phyloP scores from a whole-genome alignment of 306 rosid genomes.

The Cicer chorassanicum region DNA sequence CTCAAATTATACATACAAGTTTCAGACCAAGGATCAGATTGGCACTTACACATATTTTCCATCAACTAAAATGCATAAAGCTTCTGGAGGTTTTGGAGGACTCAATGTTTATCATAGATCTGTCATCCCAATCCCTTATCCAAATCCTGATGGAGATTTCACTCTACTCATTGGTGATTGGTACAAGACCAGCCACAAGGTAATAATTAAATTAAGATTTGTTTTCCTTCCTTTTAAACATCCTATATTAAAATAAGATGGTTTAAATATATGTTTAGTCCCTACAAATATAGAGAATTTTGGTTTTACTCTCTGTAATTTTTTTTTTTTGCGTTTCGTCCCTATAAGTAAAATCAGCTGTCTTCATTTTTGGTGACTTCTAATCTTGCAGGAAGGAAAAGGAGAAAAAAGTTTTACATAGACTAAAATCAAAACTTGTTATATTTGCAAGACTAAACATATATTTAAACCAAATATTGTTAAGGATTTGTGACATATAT shows the following conservation, averaged over 20 bases:
- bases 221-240: background rate
- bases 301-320: no score
- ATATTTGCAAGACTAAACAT: no score
- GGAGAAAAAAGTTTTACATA: no score
- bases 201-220: constrained; percentile 44
- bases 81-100: constrained; percentile 93
- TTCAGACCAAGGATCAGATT: constrained; percentile 93
- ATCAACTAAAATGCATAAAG: constrained; percentile 80
- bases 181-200: constrained; percentile 86
- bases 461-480: background rate
- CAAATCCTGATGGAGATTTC: constrained; percentile 82
- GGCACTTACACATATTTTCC: constrained; percentile 88
- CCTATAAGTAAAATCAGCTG: no score
- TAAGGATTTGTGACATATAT: background rate
- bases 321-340: no score
- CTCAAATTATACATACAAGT: constrained; percentile 85
- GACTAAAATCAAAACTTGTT: no score
- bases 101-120: constrained; percentile 80
- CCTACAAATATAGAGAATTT: no score
- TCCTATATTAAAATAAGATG: background rate
- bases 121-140: constrained; percentile 78
- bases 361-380: no score
- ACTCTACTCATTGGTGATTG: constrained; percentile 91
- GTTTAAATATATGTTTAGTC: no score
- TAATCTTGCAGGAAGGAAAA: no score